Percentiles rank a stretch among this genome's conserved stretches.
Evolutionary conservation across 352 stramenopile species (phyloP).

Genomic region (Globisporangium spinosum): DNA sequence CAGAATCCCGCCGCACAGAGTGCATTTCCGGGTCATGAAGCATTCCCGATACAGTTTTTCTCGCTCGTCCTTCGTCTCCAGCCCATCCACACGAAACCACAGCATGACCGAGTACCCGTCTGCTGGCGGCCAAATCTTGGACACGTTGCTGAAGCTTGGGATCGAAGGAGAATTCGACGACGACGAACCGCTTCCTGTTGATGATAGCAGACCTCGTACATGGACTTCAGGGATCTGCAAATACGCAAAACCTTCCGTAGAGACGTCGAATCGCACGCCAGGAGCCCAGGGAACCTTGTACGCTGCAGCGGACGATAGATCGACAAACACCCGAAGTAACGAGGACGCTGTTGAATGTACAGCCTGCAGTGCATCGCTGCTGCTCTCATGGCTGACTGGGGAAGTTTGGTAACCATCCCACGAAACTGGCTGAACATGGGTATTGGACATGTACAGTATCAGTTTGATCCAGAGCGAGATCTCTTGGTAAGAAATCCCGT

Average conservation of each 20-base stretch:
- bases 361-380: not conserved
- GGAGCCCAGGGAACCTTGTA: not conserved
- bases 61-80: conserved; percentile 57
- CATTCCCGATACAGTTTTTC: conserved; percentile 60
- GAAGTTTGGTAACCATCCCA: not conserved
- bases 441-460: conserved; percentile 5
- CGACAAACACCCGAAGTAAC: conserved; percentile 14
- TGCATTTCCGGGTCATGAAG: conserved; percentile 52
- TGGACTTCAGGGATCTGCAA: conserved; percentile 66
- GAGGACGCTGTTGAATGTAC: not conserved
- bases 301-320: not conserved
- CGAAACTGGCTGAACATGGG: not conserved
- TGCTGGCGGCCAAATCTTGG: conserved; percentile 55
- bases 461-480: conserved; percentile 16
- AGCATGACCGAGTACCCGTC: conserved; percentile 63
- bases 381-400: not conserved
- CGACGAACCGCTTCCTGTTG: conserved; percentile 8
- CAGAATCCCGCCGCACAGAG: conserved; percentile 43
- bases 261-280: conserved; percentile 45
- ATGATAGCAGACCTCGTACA: conserved; percentile 19
- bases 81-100: conserved; percentile 60
- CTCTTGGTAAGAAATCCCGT: conserved; percentile 15
- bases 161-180: conserved; percentile 23
- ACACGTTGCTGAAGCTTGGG: conserved; percentile 31
- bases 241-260: conserved; percentile 56